Conservation (phyloP, 2,329 filamentous ascomycete genomes). For the Hypomyces perniciosus region DNA sequence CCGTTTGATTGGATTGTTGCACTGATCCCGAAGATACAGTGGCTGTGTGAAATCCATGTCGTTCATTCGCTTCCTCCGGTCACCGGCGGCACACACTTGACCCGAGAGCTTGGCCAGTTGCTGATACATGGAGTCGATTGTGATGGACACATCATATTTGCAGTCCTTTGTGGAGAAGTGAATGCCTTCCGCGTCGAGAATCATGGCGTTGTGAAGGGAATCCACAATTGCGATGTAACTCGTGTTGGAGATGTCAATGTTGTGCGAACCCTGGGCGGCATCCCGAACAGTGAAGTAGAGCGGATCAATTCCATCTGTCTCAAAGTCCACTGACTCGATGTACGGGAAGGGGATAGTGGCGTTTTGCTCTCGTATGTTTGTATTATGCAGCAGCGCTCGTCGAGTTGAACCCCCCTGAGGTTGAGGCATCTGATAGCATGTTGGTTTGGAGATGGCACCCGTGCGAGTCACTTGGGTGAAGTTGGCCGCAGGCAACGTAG, state of each 20-base stretch:
- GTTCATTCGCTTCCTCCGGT: constrained; percentile 17
- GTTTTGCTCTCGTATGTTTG: constrained; percentile 24
- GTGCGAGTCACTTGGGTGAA: constrained; percentile 28
- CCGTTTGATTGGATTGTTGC: constrained; percentile 23
- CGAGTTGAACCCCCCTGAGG: constrained; percentile 18
- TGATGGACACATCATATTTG: constrained; percentile 27
- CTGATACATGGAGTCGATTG: constrained; percentile 27
- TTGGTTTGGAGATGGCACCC: constrained; percentile 21
- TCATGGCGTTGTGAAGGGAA: constrained; percentile 25
- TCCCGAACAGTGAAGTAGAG: constrained; percentile 30
- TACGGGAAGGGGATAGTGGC: constrained; percentile 29
- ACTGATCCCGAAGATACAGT: constrained; percentile 31
- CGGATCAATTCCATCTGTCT: constrained; percentile 25
- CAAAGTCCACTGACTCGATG: constrained; percentile 32
- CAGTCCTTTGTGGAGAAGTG: constrained; percentile 31
- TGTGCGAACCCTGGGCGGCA: constrained; percentile 20
- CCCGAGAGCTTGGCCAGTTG: constrained; percentile 29
- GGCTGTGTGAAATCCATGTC: constrained; percentile 27
- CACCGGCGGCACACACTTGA: constrained; percentile 23
- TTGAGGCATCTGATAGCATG: constrained; percentile 26
- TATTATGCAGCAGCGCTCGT: constrained; percentile 27
- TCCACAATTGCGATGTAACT: constrained; percentile 28
- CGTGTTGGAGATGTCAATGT: constrained; percentile 30
- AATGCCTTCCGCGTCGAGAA: constrained; percentile 27
- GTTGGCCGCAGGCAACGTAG: constrained; percentile 23